Conservation (phyloP, 139 green algal genomes). For the Gonium pectorale region DNA sequence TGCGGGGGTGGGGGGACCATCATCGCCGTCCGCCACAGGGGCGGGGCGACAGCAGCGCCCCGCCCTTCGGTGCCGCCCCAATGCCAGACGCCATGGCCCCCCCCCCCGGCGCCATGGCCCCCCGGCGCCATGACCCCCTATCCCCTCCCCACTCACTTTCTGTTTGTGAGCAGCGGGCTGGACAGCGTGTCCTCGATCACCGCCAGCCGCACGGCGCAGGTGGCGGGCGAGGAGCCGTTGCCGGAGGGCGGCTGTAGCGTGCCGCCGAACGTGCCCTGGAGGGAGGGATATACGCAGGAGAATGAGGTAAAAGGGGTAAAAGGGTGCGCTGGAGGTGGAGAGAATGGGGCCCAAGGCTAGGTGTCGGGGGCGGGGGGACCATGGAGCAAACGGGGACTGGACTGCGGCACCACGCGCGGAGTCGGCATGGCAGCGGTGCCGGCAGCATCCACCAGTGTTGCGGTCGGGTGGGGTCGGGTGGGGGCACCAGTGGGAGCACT, state of each 20-base stretch:
- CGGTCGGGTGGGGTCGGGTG: no score
- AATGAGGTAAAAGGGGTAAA: not conserved
- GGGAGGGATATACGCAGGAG: not conserved
- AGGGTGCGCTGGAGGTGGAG: not conserved
- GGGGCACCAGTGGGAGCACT: no score
- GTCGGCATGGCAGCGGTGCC: no score
- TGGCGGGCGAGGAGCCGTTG: not conserved
- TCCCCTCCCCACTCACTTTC: slow-evolving; percentile 17
- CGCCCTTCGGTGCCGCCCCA: no score
- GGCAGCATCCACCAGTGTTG: no score
- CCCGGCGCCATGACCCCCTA: no score
- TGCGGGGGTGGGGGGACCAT: no score
- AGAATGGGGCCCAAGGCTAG: not conserved
- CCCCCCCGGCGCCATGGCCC: no score
- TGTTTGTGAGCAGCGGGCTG: slow-evolving; percentile 6
- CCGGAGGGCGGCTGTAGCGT: slow-evolving; percentile 51
- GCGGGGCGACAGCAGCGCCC: no score
- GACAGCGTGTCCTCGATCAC: slow-evolving; percentile 53
- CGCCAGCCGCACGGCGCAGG: slow-evolving; percentile 50
- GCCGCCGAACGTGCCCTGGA: slow-evolving; percentile 72
- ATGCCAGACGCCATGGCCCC: no score
- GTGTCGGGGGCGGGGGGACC: no score
- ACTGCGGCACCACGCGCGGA: not conserved
- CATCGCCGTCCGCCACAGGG: no score
- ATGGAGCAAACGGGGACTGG: not conserved